phyloP scores from a whole-genome alignment of 169 alveolate species.

The Eimeria acervulina region DNA sequence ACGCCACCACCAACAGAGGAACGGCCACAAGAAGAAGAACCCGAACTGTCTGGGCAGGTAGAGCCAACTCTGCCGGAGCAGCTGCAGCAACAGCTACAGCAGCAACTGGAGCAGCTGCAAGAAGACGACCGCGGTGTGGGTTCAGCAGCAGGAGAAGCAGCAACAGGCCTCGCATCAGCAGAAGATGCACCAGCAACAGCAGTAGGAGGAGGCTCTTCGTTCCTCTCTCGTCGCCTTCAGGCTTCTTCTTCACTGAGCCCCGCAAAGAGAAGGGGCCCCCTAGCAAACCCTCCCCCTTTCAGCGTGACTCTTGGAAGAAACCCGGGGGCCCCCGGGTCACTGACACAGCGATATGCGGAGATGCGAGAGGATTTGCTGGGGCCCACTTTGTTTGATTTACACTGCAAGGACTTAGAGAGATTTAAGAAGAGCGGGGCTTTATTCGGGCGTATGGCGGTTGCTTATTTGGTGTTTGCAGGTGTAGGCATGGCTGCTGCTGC shows the following conservation, averaged over 20 bases:
- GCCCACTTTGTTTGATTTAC: conserved; percentile 14
- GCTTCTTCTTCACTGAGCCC: not conserved
- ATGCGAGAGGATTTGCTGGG: conserved; percentile 23
- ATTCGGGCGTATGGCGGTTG: not conserved
- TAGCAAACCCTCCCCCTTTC: not conserved
- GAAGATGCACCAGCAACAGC: not conserved
- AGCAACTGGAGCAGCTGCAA: not conserved
- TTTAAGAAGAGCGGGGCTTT: conserved; percentile 15
- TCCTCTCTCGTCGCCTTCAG: conserved; percentile 17
- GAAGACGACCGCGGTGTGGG: too few species aligned
- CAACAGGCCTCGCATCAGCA: not conserved
- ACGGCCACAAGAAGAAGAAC: not conserved
- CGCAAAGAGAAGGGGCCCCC: conserved; percentile 22
- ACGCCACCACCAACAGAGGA: not conserved
- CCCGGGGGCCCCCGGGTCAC: conserved; percentile 39
- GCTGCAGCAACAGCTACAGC: conserved; percentile 6
- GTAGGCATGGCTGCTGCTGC: conserved; percentile 7
- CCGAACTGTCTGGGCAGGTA: not conserved
- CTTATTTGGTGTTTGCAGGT: conserved; percentile 19
- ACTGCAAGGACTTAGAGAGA: conserved; percentile 10
- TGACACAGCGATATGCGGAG: not conserved
- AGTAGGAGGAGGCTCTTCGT: not conserved
- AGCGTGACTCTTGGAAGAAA: conserved; percentile 36
- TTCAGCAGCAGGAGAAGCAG: conserved; percentile 6
- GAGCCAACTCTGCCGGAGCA: not conserved